Evolutionary conservation across 2,329 filamentous ascomycete species (phyloP).

Genomic region (Trichoderma citrinoviride): DNA sequence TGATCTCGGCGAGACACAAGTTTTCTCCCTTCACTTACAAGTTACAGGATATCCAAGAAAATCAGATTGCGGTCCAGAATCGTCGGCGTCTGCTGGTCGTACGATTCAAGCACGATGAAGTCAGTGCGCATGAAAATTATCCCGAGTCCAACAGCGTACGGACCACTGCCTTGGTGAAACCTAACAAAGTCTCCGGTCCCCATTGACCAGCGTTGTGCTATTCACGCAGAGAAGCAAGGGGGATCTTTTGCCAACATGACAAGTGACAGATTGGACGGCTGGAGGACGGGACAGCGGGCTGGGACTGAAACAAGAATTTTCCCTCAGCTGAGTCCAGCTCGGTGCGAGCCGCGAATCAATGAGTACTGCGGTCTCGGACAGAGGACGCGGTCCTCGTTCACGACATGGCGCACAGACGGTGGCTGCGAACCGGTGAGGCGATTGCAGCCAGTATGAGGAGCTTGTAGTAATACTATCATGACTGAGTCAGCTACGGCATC

Average conservation of each 20-base stretch:
- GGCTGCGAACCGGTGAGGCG: slow-evolving; percentile 11
- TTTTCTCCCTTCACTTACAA: not conserved
- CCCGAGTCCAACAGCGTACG: not conserved
- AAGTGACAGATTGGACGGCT: not conserved
- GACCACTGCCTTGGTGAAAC: not conserved
- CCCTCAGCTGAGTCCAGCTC: not conserved
- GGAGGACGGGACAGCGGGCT: not conserved
- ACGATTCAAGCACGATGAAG: not conserved
- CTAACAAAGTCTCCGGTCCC: slow-evolving; percentile 1
- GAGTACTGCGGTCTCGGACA: not conserved
- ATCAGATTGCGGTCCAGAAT: not conserved
- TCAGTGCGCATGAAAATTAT: not conserved
- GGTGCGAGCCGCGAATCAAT: not conserved
- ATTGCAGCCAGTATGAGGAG: not conserved
- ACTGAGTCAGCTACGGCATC: not conserved
- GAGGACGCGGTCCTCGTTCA: not conserved
- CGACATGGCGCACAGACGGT: slow-evolving; percentile 14
- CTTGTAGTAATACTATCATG: not conserved
- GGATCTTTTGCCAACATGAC: not conserved
- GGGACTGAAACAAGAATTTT: not conserved
- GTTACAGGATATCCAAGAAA: not conserved
- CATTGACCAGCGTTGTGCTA: not conserved
- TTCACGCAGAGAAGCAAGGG: not conserved
- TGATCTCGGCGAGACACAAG: not conserved
- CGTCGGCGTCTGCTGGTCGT: not conserved